These are phyloP conservation scores for Fusarium nygamai DNA, from an alignment of 2,329 filamentous ascomycete genomes.

Conservation along the genomic window DNA sequence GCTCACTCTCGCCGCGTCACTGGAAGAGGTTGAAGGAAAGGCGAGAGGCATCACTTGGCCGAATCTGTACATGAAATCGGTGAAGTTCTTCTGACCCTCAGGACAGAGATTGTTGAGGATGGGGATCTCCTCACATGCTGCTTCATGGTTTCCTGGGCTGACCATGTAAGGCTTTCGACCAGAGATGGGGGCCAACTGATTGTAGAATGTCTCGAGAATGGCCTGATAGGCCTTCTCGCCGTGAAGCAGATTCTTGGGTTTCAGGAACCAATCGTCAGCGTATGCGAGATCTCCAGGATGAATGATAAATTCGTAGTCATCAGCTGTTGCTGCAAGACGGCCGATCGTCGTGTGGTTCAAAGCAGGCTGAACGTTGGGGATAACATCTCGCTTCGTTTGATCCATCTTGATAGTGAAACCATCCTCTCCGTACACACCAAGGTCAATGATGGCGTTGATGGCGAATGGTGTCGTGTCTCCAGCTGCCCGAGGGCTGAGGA, in stretches of 20 bases:
- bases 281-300: constrained; percentile 14
- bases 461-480: constrained; percentile 19
- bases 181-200: constrained; percentile 10
- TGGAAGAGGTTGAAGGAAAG: constrained; percentile 8
- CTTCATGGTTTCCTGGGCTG: constrained; percentile 18
- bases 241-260: constrained; percentile 17
- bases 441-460: constrained; percentile 26
- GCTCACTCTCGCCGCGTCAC: neutral
- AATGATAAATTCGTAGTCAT: constrained; percentile 26
- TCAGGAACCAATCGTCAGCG: constrained; percentile 16
- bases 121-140: constrained; percentile 17
- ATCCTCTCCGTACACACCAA: constrained; percentile 21
- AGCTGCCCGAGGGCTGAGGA: constrained; percentile 11
- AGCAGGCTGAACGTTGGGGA: constrained; percentile 8
- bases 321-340: constrained; percentile 7
- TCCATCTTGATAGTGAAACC: constrained; percentile 23
- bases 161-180: constrained; percentile 25
- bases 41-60: neutral
- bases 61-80: constrained; percentile 25
- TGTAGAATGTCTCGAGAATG: constrained; percentile 14
- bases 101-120: constrained; percentile 16
- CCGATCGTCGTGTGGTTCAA: constrained; percentile 26
- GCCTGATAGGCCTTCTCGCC: constrained; percentile 21
- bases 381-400: constrained; percentile 10
- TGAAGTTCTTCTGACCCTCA: constrained; percentile 24